A percentile compares a stretch with the other conserved stretches of the same genome.
phyloP scores from a whole-genome alignment of 2,329 filamentous ascomycete genomes.

The Curvularia lunata region DNA sequence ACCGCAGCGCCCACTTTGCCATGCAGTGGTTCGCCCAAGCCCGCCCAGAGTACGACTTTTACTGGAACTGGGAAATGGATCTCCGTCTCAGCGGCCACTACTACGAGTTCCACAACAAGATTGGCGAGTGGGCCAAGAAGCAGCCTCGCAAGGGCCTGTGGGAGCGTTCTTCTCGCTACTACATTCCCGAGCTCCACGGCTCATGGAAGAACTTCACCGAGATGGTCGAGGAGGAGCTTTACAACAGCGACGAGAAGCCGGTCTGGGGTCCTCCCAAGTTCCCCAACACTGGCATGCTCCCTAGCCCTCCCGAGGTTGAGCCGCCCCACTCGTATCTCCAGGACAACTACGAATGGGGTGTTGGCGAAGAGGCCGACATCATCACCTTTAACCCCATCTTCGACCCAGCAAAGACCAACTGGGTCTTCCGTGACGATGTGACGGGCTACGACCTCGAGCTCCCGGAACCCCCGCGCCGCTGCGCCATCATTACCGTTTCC shows the following conservation, averaged over 20 bases:
- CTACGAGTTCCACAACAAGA: slow-evolving; percentile 76
- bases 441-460: slow-evolving; percentile 67
- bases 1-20: slow-evolving; percentile 66
- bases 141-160: slow-evolving; percentile 76
- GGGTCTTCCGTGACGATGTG: slow-evolving; percentile 72
- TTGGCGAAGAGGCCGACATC: slow-evolving; percentile 76
- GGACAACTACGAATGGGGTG: slow-evolving; percentile 76
- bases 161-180: slow-evolving; percentile 76
- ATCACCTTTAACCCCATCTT: slow-evolving; percentile 81
- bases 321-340: slow-evolving; percentile 65
- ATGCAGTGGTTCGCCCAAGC: slow-evolving; percentile 60
- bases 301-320: slow-evolving; percentile 65
- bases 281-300: slow-evolving; percentile 59
- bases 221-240: slow-evolving; percentile 66
- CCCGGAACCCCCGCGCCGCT: slow-evolving; percentile 69
- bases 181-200: slow-evolving; percentile 72
- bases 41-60: slow-evolving; percentile 59
- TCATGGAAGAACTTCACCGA: slow-evolving; percentile 71
- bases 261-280: slow-evolving; percentile 69
- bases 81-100: slow-evolving; percentile 80
- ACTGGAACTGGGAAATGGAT: slow-evolving; percentile 93
- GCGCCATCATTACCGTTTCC: slow-evolving; percentile 79
- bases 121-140: slow-evolving; percentile 67
- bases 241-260: slow-evolving; percentile 55
- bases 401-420: slow-evolving; percentile 73